Percentiles rank a stretch among this genome's conserved stretches.
Evolutionary conservation across 2,329 filamentous ascomycete genomes (phyloP).

Genomic region (Pseudocercospora macadamiae): DNA sequence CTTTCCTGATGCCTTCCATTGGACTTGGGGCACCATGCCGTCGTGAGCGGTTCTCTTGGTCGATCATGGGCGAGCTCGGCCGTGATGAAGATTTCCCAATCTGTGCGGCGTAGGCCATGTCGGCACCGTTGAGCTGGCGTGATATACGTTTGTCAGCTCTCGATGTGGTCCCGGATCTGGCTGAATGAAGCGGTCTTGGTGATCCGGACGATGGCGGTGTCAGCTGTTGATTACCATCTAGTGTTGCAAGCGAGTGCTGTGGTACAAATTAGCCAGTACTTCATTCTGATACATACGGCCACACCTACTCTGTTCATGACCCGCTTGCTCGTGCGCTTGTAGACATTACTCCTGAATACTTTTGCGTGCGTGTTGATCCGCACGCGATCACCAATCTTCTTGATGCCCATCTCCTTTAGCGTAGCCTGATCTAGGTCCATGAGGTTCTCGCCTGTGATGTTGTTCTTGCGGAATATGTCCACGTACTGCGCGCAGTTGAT

Average conservation of each 20-base stretch:
- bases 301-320: constrained; percentile 70
- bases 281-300: not conserved
- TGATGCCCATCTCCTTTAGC: constrained; percentile 96
- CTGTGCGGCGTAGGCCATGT: constrained; percentile 47
- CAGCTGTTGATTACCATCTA: constrained; percentile 64
- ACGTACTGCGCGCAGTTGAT: constrained; percentile 96
- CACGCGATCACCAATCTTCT: constrained; percentile 95
- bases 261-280: constrained; percentile 5
- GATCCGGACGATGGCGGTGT: constrained; percentile 67
- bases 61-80: constrained; percentile 71
- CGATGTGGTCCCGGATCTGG: constrained; percentile 49
- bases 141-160: constrained; percentile 53
- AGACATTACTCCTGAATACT: constrained; percentile 53
- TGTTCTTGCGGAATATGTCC: constrained; percentile 82
- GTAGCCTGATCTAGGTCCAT: constrained; percentile 97
- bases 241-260: constrained; percentile 80
- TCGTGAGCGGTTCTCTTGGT: constrained; percentile 57
- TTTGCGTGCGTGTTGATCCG: constrained; percentile 65
- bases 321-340: constrained; percentile 63
- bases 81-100: constrained; percentile 55
- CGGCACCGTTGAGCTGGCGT: constrained; percentile 48
- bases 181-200: constrained; percentile 63
- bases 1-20: constrained; percentile 56
- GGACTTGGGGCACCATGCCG: constrained; percentile 65
- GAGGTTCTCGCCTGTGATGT: constrained; percentile 96